Evolutionary conservation across 139 green algal genomes (phyloP).

Genomic region (Tetratostichococcus sp.): DNA sequence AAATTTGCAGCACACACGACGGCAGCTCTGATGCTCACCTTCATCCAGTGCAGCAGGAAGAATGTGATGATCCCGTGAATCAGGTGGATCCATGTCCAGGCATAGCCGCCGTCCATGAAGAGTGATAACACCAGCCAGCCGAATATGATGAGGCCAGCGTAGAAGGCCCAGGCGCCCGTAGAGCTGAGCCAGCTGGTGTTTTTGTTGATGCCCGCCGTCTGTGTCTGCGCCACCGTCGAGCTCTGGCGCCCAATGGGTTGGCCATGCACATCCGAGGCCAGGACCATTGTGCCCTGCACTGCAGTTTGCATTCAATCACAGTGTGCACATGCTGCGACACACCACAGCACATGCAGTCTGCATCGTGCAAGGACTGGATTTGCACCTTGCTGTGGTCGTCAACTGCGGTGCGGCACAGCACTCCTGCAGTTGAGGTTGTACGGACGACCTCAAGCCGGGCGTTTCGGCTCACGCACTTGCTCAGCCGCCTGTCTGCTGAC

Average conservation of each 20-base stretch:
- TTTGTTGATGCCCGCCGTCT: conserved; percentile 49
- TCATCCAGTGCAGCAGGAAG: conserved; percentile 86
- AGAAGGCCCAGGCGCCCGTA: conserved; percentile 73
- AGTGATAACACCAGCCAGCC: conserved; percentile 66
- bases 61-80: conserved; percentile 75
- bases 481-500: no score
- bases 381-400: no score
- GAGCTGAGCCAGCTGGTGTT: conserved; percentile 73
- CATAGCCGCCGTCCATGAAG: conserved; percentile 58
- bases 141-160: conserved; percentile 61
- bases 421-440: no score
- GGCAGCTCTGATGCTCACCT: no score
- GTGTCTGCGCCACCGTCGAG: not conserved
- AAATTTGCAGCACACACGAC: no score
- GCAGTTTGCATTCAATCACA: no score
- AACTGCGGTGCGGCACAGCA: no score
- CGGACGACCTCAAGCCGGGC: no score
- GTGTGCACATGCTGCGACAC: no score
- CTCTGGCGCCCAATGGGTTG: not conserved
- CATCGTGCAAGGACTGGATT: no score
- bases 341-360: not conserved
- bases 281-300: not conserved
- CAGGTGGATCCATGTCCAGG: conserved; percentile 87
- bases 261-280: not conserved
- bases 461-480: no score